Evolutionary conservation across 176 grass and related monocot species (phyloP).

Genomic region (Zea mays): Zm-B73-REFERENCE-NAM-5.0 NC_050096.1:264505501-264506000

Average conservation of each 20-base stretch:
- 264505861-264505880: conserved; percentile 59
- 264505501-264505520: conserved; percentile 49
- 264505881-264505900: conserved; percentile 80
- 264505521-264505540: conserved; percentile 31
- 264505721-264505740: conserved; percentile 43
- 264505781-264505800: conserved; percentile 75
- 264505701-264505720: conserved; percentile 60
- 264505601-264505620: conserved; percentile 58
- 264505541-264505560: conserved; percentile 48
- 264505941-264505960: conserved; percentile 63
- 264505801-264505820: conserved; percentile 6
- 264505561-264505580: conserved; percentile 56
- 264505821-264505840: conserved; percentile 9
- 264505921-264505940: conserved; percentile 53
- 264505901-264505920: conserved; percentile 58
- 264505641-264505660: conserved; percentile 64
- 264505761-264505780: conserved; percentile 32
- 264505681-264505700: conserved; percentile 46
- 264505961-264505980: conserved; percentile 67
- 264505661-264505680: conserved; percentile 65
- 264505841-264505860: conserved; percentile 44
- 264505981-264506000: conserved; percentile 27
- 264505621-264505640: conserved; percentile 49
- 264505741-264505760: no score
- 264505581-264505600: conserved; percentile 53